Evolutionary conservation across 1,284 basidiomycete genomes (phyloP).

Genomic region (Cryptococcus sp.): DNA sequence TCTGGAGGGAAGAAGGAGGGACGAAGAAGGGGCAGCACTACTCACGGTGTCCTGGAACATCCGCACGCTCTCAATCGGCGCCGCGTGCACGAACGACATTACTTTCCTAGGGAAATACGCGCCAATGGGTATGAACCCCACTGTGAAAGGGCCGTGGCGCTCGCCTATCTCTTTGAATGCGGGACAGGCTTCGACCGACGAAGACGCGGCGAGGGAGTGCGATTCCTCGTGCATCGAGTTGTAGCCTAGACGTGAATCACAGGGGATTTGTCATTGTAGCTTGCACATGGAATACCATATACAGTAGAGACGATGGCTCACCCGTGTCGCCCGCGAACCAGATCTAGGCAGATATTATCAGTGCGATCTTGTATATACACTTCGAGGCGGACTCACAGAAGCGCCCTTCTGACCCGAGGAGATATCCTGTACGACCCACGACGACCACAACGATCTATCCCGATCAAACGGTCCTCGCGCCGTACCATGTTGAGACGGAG

Average conservation of each 20-base stretch:
- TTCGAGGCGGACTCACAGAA: conserved; percentile 1
- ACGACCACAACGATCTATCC: conserved; percentile 63
- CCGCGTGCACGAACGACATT: conserved; percentile 64
- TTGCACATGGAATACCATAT: conserved; percentile 1
- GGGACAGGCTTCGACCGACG: conserved; percentile 61
- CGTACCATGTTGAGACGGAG: conserved; percentile 61
- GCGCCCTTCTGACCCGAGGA: conserved; percentile 6
- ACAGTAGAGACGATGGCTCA: conserved; percentile 54
- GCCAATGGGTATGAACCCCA: conserved; percentile 67
- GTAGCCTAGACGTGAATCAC: conserved; percentile 32
- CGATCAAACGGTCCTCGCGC: conserved; percentile 59
- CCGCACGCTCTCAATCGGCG: conserved; percentile 65
- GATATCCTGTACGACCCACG: conserved; percentile 60
- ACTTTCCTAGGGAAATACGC: conserved; percentile 65
- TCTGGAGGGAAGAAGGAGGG: no score
- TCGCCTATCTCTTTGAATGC: conserved; percentile 69
- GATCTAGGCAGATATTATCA: conserved; percentile 38
- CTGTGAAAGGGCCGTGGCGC: conserved; percentile 61
- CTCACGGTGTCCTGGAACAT: conserved; percentile 64
- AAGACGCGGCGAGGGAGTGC: conserved; percentile 38
- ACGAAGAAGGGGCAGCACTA: not conserved
- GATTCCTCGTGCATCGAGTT: conserved; percentile 57
- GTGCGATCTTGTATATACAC: not conserved
- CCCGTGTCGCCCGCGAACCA: conserved; percentile 74
- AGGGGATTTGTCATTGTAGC: not conserved